A percentile compares a stretch with the other conserved stretches of the same genome.
Conservation (phyloP, 73 alveolate genomes). For the Paramecium tetraurelia region DNA sequence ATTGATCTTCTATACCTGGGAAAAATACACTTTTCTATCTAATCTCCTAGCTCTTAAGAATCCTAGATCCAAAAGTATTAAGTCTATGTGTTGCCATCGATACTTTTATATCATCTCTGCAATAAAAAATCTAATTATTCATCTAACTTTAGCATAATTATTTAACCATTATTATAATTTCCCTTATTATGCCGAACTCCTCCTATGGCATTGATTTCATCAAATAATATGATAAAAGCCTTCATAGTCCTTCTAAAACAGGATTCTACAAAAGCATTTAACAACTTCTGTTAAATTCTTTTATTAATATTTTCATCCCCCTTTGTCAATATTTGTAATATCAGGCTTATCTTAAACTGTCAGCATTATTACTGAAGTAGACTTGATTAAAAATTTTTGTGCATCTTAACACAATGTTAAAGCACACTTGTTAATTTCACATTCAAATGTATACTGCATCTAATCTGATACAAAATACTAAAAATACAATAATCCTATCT, state of each 20-base stretch:
- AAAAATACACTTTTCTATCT: constrained; percentile 99
- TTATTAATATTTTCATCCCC: constrained; percentile 96
- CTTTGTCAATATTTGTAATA: constrained; percentile 98
- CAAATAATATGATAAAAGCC: constrained; percentile 68
- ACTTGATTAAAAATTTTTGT: constrained; percentile 32
- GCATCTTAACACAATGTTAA: constrained; percentile 49
- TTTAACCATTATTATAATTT: constrained; percentile 98
- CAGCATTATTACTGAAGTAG: constrained; percentile 98
- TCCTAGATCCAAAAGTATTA: constrained; percentile 98
- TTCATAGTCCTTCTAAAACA: constrained; percentile 80
- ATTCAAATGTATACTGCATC: constrained; percentile 39
- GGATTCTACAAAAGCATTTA: constrained; percentile 86
- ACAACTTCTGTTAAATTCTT: constrained; percentile 85
- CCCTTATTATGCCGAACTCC: constrained; percentile 66
- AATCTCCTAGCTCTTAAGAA: constrained; percentile 99
- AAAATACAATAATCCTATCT: constrained; percentile 93
- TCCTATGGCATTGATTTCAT: constrained; percentile 71
- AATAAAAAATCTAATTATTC: constrained; percentile 98
- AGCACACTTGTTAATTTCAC: constrained; percentile 4
- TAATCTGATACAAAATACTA: constrained; percentile 79
- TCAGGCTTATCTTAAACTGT: constrained; percentile 99
- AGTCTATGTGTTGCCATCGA: constrained; percentile 98
- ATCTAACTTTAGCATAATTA: constrained; percentile 98
- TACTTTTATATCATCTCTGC: constrained; percentile 98
- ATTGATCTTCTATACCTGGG: constrained; percentile 97